phyloP scores from a whole-genome alignment of 768 basidiomycete species.

The Termitomyces sp. region DNA sequence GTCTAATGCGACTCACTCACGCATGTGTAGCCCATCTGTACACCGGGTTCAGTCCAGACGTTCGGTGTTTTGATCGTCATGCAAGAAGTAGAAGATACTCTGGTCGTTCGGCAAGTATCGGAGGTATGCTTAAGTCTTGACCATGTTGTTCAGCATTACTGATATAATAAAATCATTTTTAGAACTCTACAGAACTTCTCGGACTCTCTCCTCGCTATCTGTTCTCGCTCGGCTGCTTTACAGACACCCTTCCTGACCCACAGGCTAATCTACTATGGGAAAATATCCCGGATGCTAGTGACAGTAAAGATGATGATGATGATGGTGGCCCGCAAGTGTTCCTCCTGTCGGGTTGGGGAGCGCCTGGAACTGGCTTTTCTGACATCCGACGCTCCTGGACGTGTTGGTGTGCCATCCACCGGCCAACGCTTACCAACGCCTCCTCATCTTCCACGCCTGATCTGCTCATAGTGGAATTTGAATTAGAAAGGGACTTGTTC shows the following conservation, averaged over 20 bases:
- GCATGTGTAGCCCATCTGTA: conserved; percentile 58
- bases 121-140: conserved; percentile 44
- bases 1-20: background rate
- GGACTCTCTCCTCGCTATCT: conserved; percentile 67
- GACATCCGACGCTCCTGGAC: conserved; percentile 45
- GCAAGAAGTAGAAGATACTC: conserved; percentile 49
- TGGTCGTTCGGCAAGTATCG: conserved; percentile 72
- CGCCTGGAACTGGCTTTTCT: conserved; percentile 44
- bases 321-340: conserved; percentile 53
- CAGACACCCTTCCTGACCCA: conserved; percentile 56
- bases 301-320: conserved; percentile 39
- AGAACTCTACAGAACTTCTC: conserved; percentile 74
- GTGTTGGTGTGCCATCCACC: conserved; percentile 66
- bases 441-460: conserved; percentile 10
- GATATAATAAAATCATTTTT: background rate
- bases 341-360: conserved; percentile 63
- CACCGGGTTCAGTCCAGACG: conserved; percentile 76
- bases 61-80: conserved; percentile 78
- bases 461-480: conserved; percentile 72
- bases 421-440: conserved; percentile 27
- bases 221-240: conserved; percentile 69
- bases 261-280: conserved; percentile 69
- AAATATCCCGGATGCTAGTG: conserved; percentile 62
- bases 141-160: background rate
- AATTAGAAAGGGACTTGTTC: conserved; percentile 61